phyloP scores from a whole-genome alignment of 768 basidiomycete genomes.

The Suillus brevipes region DNA sequence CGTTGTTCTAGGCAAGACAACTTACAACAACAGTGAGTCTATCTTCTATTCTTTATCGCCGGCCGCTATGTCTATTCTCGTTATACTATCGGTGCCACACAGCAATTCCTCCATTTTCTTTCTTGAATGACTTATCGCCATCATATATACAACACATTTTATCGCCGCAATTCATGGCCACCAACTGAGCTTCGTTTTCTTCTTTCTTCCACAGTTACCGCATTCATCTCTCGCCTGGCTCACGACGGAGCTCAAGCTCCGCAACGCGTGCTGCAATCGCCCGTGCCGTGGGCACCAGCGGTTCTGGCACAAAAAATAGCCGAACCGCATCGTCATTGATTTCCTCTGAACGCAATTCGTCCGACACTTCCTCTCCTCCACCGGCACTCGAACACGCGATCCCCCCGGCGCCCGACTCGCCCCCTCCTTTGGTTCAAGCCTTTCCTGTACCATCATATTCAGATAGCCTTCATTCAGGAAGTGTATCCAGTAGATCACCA shows the following conservation, averaged over 20 bases:
- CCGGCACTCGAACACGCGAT: slow-evolving; percentile 48
- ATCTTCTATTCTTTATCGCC: slow-evolving; percentile 3
- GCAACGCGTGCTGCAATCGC: slow-evolving; percentile 58
- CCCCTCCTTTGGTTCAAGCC: slow-evolving; percentile 54
- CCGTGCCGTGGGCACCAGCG: slow-evolving; percentile 36
- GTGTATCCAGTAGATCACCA: slow-evolving; percentile 43
- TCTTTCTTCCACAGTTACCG: slow-evolving; percentile 54
- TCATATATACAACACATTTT: slow-evolving; percentile 16
- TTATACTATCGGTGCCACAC: slow-evolving; percentile 9
- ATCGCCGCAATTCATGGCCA: neutral
- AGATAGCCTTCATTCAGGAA: slow-evolving; percentile 32
- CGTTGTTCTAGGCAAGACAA: slow-evolving; percentile 91
- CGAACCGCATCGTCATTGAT: slow-evolving; percentile 27
- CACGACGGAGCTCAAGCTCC: slow-evolving; percentile 59
- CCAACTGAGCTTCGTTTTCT: slow-evolving; percentile 17
- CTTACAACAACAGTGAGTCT: slow-evolving; percentile 45
- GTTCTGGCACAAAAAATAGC: slow-evolving; percentile 21
- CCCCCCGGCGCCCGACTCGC: slow-evolving; percentile 52
- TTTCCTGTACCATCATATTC: slow-evolving; percentile 24
- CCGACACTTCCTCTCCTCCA: slow-evolving; percentile 33
- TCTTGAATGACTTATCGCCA: neutral
- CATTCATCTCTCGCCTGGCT: slow-evolving; percentile 80
- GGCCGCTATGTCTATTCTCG: slow-evolving; percentile 1
- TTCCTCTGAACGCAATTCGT: slow-evolving; percentile 28
- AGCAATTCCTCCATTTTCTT: slow-evolving; percentile 1